Evolutionary conservation across 768 basidiomycete genomes (phyloP).

Genomic region (Naganishia friedmannii): DNA sequence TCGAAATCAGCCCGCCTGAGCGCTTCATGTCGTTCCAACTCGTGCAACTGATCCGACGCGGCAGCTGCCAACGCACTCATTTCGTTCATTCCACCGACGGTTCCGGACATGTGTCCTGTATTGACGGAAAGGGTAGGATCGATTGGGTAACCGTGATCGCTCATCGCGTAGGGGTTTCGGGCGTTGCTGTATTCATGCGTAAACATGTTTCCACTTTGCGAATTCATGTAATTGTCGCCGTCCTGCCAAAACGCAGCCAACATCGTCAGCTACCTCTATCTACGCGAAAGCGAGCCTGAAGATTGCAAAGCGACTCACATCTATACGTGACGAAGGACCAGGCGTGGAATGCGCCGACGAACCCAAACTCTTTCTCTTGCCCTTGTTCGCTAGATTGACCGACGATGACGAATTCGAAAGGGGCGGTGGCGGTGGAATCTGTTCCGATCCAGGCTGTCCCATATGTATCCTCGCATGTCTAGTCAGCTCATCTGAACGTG

Average conservation of each 20-base stretch:
- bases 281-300: no score
- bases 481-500: slow-evolving; percentile 96
- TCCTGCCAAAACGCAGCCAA: background rate
- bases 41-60: slow-evolving; percentile 84
- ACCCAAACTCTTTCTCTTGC: slow-evolving; percentile 43
- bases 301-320: slow-evolving; percentile 18
- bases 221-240: slow-evolving; percentile 27
- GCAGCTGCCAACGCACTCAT: slow-evolving; percentile 56
- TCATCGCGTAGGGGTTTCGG: slow-evolving; percentile 22
- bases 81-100: slow-evolving; percentile 50
- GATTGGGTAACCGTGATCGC: slow-evolving; percentile 20
- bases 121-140: slow-evolving; percentile 26
- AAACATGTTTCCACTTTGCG: background rate
- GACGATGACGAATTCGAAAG: background rate
- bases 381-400: background rate
- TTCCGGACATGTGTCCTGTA: slow-evolving; percentile 25
- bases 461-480: slow-evolving; percentile 88
- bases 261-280: background rate
- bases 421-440: slow-evolving; percentile 9
- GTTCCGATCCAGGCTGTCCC: slow-evolving; percentile 27
- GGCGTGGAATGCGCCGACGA: slow-evolving; percentile 27
- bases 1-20: slow-evolving; percentile 82
- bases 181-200: slow-evolving; percentile 19
- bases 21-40: slow-evolving; percentile 82
- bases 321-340: slow-evolving; percentile 15